Conservation (phyloP, 495 filamentous ascomycete genomes). For the Pseudevernia furfuracea region DNA sequence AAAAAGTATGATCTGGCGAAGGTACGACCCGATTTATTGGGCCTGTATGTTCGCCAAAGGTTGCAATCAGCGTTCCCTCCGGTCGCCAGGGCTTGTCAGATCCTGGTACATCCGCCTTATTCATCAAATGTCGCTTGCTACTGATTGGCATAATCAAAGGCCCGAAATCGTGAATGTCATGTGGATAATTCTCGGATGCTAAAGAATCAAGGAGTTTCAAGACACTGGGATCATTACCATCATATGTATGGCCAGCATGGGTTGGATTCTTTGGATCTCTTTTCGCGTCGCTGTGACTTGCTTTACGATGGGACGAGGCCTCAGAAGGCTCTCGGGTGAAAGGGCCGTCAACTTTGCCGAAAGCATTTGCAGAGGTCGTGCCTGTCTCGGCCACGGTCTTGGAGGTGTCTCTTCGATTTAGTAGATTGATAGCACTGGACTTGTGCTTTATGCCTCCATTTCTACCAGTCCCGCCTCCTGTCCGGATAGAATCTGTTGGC, state of each 20-base stretch:
- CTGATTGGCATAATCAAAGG: constrained; percentile 68
- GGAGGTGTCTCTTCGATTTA: constrained; percentile 66
- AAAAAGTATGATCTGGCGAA: constrained; percentile 89
- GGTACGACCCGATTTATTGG: constrained; percentile 75
- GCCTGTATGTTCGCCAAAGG: constrained; percentile 78
- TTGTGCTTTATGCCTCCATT: constrained; percentile 46
- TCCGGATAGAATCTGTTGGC: constrained; percentile 21
- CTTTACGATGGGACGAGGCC: constrained; percentile 20
- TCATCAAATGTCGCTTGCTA: constrained; percentile 54
- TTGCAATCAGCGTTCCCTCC: constrained; percentile 71
- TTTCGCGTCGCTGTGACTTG: constrained; percentile 25
- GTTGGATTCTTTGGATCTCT: constrained; percentile 32
- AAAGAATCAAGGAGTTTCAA: constrained; percentile 79
- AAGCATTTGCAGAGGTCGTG: constrained; percentile 70
- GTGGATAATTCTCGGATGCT: constrained; percentile 84
- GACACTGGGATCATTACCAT: constrained; percentile 82
- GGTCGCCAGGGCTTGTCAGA: constrained; percentile 67
- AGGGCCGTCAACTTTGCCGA: constrained; percentile 76
- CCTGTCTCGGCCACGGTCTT: constrained; percentile 81
- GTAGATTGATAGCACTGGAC: constrained; percentile 72
- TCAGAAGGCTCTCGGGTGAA: constrained; percentile 38
- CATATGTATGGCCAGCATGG: constrained; percentile 60
- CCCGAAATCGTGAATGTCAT: constrained; percentile 61
- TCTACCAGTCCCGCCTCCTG: constrained; percentile 8
- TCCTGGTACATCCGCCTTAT: constrained; percentile 44